phyloP scores from a whole-genome alignment of 257 asterid species.

The Scutellaria minor region DNA sequence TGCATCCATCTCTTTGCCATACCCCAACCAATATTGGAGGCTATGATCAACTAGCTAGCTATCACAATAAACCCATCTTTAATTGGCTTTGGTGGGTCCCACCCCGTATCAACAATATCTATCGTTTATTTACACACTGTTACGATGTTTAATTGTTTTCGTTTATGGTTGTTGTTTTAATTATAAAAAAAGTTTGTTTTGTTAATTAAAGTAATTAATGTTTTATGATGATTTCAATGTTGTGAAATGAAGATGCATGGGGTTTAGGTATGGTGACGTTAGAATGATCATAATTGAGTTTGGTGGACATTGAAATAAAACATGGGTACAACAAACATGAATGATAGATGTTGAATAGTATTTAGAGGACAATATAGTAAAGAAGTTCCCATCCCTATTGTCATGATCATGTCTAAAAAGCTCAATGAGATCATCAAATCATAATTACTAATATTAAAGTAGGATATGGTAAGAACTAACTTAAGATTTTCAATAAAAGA shows the following conservation, averaged over 20 bases:
- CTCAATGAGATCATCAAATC: not conserved
- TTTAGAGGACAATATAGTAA: not conserved
- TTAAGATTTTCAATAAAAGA: no score
- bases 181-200: no score
- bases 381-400: not conserved
- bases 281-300: not conserved
- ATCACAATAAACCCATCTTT: no score
- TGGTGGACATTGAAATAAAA: not conserved
- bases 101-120: no score
- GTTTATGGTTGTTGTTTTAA: no score
- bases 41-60: no score
- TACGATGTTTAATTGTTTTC: no score
- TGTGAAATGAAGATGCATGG: no score
- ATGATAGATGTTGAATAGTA: constrained; percentile 23
- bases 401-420: constrained; percentile 2
- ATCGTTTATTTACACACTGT: no score
- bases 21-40: not conserved
- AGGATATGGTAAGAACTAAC: not conserved
- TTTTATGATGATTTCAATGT: no score
- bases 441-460: not conserved
- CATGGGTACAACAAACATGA: constrained; percentile 6
- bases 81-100: not conserved
- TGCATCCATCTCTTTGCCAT: not conserved
- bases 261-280: not conserved
- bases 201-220: no score